A percentile compares a stretch with the other conserved stretches of the same genome.
These are phyloP conservation scores for Taphrina flavorubra DNA, from an alignment of 1,139 yeast species.

Conservation along the genomic window DNA sequence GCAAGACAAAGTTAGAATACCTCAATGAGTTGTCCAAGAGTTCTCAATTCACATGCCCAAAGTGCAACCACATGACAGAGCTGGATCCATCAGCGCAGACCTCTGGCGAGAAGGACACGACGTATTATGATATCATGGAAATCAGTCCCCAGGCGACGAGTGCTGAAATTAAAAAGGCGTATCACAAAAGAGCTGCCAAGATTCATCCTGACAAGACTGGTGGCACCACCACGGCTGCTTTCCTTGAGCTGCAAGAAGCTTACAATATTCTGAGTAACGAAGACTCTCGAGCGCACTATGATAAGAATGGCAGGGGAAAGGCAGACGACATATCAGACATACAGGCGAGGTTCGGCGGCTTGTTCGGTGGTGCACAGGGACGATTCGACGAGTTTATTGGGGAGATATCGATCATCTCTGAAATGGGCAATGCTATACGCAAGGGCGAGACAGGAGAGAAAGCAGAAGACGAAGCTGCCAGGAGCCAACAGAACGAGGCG, in stretches of 20 bases:
- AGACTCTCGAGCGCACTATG: slow-evolving; percentile 71
- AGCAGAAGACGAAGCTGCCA: slow-evolving; percentile 61
- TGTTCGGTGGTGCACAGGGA: slow-evolving; percentile 86
- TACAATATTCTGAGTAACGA: slow-evolving; percentile 81
- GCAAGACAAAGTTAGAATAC: slow-evolving; percentile 29
- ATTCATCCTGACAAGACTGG: slow-evolving; percentile 94
- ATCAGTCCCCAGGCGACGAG: slow-evolving; percentile 71
- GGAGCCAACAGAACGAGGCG: slow-evolving; percentile 49
- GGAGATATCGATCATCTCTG: slow-evolving; percentile 78
- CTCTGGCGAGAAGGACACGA: slow-evolving; percentile 45
- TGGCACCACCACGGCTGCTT: slow-evolving; percentile 65
- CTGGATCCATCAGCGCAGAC: slow-evolving; percentile 21
- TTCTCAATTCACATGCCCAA: slow-evolving; percentile 30
- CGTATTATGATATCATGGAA: slow-evolving; percentile 80
- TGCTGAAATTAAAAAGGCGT: slow-evolving; percentile 85
- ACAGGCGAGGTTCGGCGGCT: slow-evolving; percentile 62
- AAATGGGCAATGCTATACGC: slow-evolving; percentile 71
- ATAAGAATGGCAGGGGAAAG: slow-evolving; percentile 64
- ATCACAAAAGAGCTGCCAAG: slow-evolving; percentile 80
- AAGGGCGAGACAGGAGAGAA: slow-evolving; percentile 72
- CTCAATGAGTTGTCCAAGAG: slow-evolving; percentile 24
- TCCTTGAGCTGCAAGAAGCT: slow-evolving; percentile 68
- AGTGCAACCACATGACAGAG: slow-evolving; percentile 17
- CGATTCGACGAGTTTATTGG: slow-evolving; percentile 79
- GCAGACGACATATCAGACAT: slow-evolving; percentile 39